Conservation (phyloP, 805 yeast species). For the Priceomyces haplophilus region DNA sequence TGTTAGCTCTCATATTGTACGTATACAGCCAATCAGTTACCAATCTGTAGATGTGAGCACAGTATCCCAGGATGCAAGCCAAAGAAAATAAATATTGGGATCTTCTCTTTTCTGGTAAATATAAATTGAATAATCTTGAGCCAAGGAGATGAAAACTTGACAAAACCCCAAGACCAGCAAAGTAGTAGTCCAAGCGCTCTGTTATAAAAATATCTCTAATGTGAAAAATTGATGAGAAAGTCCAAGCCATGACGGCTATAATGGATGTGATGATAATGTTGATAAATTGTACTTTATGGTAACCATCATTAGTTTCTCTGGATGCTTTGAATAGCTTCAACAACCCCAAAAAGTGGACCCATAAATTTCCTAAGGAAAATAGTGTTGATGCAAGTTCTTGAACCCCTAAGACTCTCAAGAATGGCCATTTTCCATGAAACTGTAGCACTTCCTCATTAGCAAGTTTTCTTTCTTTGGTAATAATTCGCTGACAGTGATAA, state of each 20-base stretch:
- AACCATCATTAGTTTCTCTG: conserved; percentile 5
- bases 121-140: conserved; percentile 59
- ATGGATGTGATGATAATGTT: conserved; percentile 49
- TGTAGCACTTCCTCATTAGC: conserved; percentile 61
- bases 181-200: conserved; percentile 85
- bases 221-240: conserved; percentile 82
- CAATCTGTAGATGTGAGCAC: conserved; percentile 64
- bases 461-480: conserved; percentile 54
- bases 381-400: conserved; percentile 82
- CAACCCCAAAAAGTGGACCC: conserved; percentile 50
- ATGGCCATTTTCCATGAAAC: conserved; percentile 99
- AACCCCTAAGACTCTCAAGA: conserved; percentile 66
- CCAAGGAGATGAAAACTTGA: conserved; percentile 71
- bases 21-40: conserved; percentile 81
- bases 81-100: conserved; percentile 35
- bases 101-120: conserved; percentile 27
- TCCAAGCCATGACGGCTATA: conserved; percentile 84
- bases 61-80: conserved; percentile 49
- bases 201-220: conserved; percentile 76
- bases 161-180: conserved; percentile 87
- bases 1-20: conserved; percentile 90
- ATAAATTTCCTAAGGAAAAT: conserved; percentile 58
- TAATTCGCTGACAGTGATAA: conserved; percentile 81
- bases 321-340: conserved; percentile 22
- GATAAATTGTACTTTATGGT: conserved; percentile 12